A percentile compares a stretch with the other conserved stretches of the same genome.
These are phyloP conservation scores for Pestalotiopsis sp. DNA, from an alignment of 2,329 filamentous ascomycete genomes.

Conservation along the genomic window DNA sequence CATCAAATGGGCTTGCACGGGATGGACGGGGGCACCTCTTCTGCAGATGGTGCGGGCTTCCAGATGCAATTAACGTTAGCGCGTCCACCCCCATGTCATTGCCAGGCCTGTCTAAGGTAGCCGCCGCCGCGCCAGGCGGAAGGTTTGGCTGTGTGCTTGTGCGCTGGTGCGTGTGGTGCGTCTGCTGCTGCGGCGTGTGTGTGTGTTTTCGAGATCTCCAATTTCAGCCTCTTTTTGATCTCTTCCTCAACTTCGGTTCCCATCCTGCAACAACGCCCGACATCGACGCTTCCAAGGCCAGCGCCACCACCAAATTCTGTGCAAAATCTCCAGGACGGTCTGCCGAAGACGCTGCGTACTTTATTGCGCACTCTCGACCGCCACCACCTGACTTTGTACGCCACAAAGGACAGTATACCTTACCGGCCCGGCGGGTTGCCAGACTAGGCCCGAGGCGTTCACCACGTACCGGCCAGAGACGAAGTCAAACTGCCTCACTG, in stretches of 20 bases:
- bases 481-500: neutral
- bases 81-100: slow-evolving; percentile 8
- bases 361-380: neutral
- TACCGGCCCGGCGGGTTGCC: neutral
- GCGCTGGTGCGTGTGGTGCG: too few species aligned
- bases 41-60: slow-evolving; percentile 5
- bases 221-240: slow-evolving; percentile 30
- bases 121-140: slow-evolving; percentile 18
- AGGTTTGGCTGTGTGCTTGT: slow-evolving; percentile 17
- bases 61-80: slow-evolving; percentile 10
- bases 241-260: neutral
- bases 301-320: neutral
- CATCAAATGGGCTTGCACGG: neutral
- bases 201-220: slow-evolving; percentile 30
- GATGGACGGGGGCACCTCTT: neutral
- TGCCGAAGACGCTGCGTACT: neutral
- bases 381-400: neutral
- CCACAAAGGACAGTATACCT: neutral
- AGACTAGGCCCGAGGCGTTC: neutral
- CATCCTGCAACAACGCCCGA: neutral
- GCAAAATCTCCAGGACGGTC: neutral
- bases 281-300: neutral
- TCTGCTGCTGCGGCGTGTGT: slow-evolving; percentile 12
- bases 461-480: neutral
- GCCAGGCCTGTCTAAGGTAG: slow-evolving; percentile 7